Conservation (phyloP, 73 alveolate species). For the Stentor coeruleus region DNA sequence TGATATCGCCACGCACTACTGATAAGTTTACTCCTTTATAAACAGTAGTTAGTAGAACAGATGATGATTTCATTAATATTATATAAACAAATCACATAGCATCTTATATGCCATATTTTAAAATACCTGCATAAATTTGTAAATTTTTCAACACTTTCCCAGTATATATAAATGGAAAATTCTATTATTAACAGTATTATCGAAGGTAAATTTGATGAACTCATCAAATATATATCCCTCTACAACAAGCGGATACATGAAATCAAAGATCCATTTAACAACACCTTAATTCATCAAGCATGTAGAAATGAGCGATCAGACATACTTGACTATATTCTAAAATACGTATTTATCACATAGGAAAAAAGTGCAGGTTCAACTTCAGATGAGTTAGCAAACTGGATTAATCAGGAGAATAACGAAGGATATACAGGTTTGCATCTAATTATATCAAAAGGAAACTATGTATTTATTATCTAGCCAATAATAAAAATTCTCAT, state of each 20-base stretch:
- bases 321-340: background rate
- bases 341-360: background rate
- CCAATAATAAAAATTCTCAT: background rate
- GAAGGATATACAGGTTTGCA: constrained; percentile 81
- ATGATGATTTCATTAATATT: too few species aligned
- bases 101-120: too few species aligned
- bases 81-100: too few species aligned
- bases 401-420: constrained; percentile 2
- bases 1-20: constrained; percentile 66
- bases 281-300: background rate
- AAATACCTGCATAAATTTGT: too few species aligned
- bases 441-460: constrained; percentile 71
- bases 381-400: background rate
- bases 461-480: constrained; percentile 24
- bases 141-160: too few species aligned
- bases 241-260: background rate
- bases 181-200: too few species aligned
- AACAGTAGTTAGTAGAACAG: background rate
- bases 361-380: background rate
- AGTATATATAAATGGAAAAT: too few species aligned
- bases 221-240: background rate
- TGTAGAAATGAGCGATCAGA: background rate
- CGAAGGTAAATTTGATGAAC: background rate
- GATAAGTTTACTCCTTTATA: background rate
- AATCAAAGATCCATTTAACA: background rate